phyloP scores from a whole-genome alignment of 176 grass and related monocot species.

The Eleusine coracana region DNA sequence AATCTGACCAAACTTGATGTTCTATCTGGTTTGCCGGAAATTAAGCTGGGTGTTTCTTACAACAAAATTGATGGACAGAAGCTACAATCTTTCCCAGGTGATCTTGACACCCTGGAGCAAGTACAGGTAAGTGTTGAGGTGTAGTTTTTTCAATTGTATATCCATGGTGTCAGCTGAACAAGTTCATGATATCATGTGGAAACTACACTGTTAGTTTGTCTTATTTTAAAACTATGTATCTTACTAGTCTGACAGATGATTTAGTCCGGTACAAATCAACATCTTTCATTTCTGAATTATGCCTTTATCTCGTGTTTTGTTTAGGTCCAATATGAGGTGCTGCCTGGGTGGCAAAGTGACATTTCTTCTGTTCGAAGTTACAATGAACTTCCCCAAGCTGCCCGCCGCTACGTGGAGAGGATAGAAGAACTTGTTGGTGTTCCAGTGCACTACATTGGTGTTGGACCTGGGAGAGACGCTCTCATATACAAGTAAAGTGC shows the following conservation, averaged over 20 bases:
- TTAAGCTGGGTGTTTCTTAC: conserved; percentile 73
- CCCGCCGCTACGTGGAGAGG: conserved; percentile 65
- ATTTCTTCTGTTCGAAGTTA: conserved; percentile 71
- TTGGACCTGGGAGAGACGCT: conserved; percentile 78
- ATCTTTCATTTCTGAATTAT: neutral
- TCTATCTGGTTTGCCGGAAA: conserved; percentile 62
- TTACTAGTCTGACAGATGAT: neutral
- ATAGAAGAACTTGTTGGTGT: conserved; percentile 84
- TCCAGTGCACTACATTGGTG: conserved; percentile 75
- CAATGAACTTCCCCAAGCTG: conserved; percentile 62
- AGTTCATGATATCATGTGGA: neutral
- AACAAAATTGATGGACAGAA: conserved; percentile 53
- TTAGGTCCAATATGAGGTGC: conserved; percentile 73
- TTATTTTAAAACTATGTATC: neutral
- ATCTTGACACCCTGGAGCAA: conserved; percentile 70
- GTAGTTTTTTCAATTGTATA: conserved; percentile 19
- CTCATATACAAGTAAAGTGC: conserved; percentile 72
- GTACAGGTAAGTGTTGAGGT: conserved; percentile 52
- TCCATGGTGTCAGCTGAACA: neutral
- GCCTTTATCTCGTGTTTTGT: conserved; percentile 30
- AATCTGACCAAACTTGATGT: conserved; percentile 94
- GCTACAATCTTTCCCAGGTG: conserved; percentile 63
- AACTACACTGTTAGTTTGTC: neutral
- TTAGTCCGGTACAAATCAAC: neutral
- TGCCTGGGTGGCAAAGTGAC: conserved; percentile 74